Percentiles rank a stretch among this genome's conserved stretches.
These are phyloP conservation scores for Synchytrium microbalum DNA, from an alignment of 371 early-diverging fungal species.

Conservation along the genomic window DNA sequence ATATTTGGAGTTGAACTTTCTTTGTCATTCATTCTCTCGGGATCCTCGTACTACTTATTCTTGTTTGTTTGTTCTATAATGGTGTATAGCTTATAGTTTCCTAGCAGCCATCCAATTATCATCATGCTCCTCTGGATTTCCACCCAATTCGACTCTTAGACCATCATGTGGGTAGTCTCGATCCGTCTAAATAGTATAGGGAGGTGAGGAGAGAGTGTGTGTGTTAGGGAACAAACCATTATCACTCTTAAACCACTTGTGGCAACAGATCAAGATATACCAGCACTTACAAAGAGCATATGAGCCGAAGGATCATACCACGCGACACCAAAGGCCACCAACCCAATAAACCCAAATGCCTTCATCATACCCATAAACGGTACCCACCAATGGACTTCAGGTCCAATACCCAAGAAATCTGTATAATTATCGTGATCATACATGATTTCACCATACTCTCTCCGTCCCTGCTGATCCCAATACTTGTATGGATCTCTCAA, in stretches of 20 bases:
- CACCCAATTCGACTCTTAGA: constrained; percentile 41
- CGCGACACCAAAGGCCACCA: constrained; percentile 14
- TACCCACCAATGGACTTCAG: constrained; percentile 18
- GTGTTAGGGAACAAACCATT: neutral
- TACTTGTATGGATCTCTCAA: constrained; percentile 39
- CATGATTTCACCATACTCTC: constrained; percentile 42
- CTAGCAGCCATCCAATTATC: constrained; percentile 24
- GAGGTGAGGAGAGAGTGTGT: neutral
- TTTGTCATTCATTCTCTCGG: no score
- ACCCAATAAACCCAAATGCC: constrained; percentile 19
- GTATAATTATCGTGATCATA: constrained; percentile 32
- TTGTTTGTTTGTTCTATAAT: no score
- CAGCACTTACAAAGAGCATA: constrained; percentile 21
- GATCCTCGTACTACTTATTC: no score
- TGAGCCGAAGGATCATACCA: constrained; percentile 31
- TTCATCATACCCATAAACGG: constrained; percentile 15
- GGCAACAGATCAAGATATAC: constrained; percentile 1
- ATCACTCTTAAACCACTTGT: neutral
- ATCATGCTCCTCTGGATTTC: constrained; percentile 32
- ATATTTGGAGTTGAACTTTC: no score
- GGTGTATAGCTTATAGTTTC: neutral
- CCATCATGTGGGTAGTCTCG: constrained; percentile 42
- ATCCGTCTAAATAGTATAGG: constrained; percentile 22
- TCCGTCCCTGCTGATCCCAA: constrained; percentile 47
- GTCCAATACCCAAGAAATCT: constrained; percentile 32